phyloP scores from a whole-genome alignment of 2,329 filamentous ascomycete species.

The Chaetomium sp. region DNA sequence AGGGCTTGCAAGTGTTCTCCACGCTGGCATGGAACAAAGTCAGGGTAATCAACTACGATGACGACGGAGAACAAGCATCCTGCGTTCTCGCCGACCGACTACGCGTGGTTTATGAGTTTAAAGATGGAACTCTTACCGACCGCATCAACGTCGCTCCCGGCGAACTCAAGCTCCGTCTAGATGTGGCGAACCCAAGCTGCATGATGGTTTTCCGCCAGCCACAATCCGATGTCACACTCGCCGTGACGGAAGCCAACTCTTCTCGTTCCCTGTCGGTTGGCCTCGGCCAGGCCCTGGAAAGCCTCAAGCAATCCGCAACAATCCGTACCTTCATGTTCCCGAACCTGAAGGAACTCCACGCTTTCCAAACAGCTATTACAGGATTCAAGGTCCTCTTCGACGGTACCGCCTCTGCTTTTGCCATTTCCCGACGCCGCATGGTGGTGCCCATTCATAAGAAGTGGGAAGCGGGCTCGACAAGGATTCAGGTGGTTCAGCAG shows the following conservation, averaged over 20 bases:
- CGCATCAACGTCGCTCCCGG: slow-evolving; percentile 73
- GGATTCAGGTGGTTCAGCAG: slow-evolving; percentile 72
- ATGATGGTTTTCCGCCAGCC: slow-evolving; percentile 64
- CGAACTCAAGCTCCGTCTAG: slow-evolving; percentile 62
- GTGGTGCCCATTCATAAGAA: slow-evolving; percentile 92
- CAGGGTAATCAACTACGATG: slow-evolving; percentile 66
- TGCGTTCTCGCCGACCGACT: slow-evolving; percentile 70
- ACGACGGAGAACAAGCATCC: slow-evolving; percentile 53
- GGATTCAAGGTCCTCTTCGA: slow-evolving; percentile 73
- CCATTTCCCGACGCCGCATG: slow-evolving; percentile 78
- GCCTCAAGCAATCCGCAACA: slow-evolving; percentile 51
- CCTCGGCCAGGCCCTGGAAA: slow-evolving; percentile 57
- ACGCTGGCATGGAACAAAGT: slow-evolving; percentile 58
- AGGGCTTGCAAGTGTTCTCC: slow-evolving; percentile 44
- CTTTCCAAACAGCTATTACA: slow-evolving; percentile 72
- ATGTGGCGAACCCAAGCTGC: slow-evolving; percentile 54
- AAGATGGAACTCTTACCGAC: slow-evolving; percentile 73
- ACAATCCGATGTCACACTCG: slow-evolving; percentile 71
- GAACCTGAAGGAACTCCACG: slow-evolving; percentile 63
- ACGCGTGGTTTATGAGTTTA: slow-evolving; percentile 67
- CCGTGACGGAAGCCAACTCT: slow-evolving; percentile 62
- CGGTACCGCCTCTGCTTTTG: slow-evolving; percentile 64
- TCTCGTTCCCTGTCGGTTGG: slow-evolving; percentile 56
- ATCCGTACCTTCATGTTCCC: slow-evolving; percentile 66
- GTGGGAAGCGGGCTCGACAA: slow-evolving; percentile 76